Evolutionary conservation across 1,139 yeast genomes (phyloP), one percentile per base, ranked within the genome.

Genomic region (Kurtzmaniella natalensis): DNA sequence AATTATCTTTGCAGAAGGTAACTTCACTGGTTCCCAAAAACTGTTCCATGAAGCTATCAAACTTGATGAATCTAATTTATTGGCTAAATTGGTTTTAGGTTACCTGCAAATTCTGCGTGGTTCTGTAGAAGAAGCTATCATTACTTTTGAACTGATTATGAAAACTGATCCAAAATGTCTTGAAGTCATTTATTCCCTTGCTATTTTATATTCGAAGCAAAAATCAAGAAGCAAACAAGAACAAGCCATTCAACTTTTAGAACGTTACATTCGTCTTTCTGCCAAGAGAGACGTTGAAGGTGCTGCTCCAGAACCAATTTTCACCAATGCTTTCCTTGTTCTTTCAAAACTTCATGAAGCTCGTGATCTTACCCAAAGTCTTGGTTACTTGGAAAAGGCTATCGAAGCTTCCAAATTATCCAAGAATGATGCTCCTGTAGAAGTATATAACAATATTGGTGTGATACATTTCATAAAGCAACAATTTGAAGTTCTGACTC

Each of bases 51-150:
- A 76, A 45, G 76, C 94, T n/a, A 66, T 77, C 32, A 79, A 76
- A 45, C 60, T 68, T 31, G 77, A 81, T 48, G 85, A 79, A 30
- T 63, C 61, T 32, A 81, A 82, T 45, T 53, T 81, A 9, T 66
- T 84, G 23, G 81, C 96, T 1, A 77, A 78, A 46, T 64, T 89
- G 37, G 97, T 96, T 19, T 72, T 85, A 42, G 96, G 95, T 0
- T 94, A 87, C 55, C 77, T 95, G 3, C 92, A 87, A 51, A 72
- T 81, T 41, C 71, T 79, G 38, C 79, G 88, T 53, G 78, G 82
- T 23, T 78, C 85, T 32, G 58, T 74, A 11, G 89, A 87, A 46
- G 97, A 89, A 51, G 94, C 97, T 9, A 76, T 82, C 40, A 70
- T 89, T 44, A 81, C 95, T 0, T 83, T 85, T 51, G 97, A 92